phyloP scores from a whole-genome alignment of 805 yeast genomes.

The Zygoascus tannicola region DNA sequence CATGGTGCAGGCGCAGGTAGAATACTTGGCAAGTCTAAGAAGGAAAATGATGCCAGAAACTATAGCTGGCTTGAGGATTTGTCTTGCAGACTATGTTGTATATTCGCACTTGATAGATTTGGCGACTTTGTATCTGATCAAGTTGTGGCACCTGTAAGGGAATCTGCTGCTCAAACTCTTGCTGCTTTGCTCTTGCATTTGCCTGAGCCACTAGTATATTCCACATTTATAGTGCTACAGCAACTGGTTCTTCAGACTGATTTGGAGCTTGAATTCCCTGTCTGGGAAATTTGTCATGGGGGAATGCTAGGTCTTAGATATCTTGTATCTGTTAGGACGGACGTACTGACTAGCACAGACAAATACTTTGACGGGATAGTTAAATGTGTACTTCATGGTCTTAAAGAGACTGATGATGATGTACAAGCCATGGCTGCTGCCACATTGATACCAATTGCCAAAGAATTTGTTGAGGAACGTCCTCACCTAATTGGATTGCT shows the following conservation, averaged over 20 bases:
- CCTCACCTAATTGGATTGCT: constrained; percentile 38
- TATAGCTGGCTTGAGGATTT: constrained; percentile 72
- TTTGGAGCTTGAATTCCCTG: constrained; percentile 39
- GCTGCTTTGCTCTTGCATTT: constrained; percentile 83
- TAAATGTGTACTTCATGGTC: constrained; percentile 77
- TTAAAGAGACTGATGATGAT: constrained; percentile 77
- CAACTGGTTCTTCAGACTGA: constrained; percentile 56
- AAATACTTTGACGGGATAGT: constrained; percentile 62
- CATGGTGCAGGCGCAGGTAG: constrained; percentile 87
- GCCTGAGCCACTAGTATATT: constrained; percentile 45
- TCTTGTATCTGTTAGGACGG: constrained; percentile 81
- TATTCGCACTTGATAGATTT: constrained; percentile 87
- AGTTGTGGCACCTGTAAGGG: constrained; percentile 96
- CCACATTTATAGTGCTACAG: constrained; percentile 57
- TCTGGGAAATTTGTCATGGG: constrained; percentile 98
- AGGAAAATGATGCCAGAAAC: constrained; percentile 60
- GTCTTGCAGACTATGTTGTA: constrained; percentile 71
- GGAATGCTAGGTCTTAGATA: constrained; percentile 91
- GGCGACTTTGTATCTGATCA: constrained; percentile 97
- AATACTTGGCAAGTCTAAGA: constrained; percentile 48
- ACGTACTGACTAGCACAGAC: constrained; percentile 49
- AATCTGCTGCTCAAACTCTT: constrained; percentile 88
- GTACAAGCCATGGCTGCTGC: constrained; percentile 97
- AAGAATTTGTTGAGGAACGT: constrained; percentile 67
- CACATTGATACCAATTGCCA: constrained; percentile 80